Percentiles rank a stretch among this genome's conserved stretches.
Conservation (phyloP, 495 filamentous ascomycete species). For the Penicillium fimorum region DNA sequence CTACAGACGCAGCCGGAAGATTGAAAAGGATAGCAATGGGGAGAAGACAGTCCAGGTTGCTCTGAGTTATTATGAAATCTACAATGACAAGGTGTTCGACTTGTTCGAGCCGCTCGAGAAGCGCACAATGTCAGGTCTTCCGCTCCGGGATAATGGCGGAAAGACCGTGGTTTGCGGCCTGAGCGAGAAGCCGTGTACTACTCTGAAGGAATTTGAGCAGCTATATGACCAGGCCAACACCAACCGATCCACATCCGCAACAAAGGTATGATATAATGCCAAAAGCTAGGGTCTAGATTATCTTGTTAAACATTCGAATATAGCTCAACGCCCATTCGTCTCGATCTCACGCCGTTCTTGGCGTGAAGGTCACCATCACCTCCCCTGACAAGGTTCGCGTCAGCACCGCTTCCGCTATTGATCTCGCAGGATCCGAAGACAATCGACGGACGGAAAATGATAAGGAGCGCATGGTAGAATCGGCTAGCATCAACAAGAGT, state of each 20-base stretch:
- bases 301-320: background rate
- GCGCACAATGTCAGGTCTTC: slow-evolving; percentile 78
- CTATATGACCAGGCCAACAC: slow-evolving; percentile 93
- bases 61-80: slow-evolving; percentile 97
- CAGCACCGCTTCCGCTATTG: slow-evolving; percentile 90
- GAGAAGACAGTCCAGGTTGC: slow-evolving; percentile 71
- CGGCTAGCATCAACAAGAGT: slow-evolving; percentile 98
- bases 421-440: slow-evolving; percentile 94
- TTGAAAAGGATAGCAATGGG: slow-evolving; percentile 78
- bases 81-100: slow-evolving; percentile 95
- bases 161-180: slow-evolving; percentile 93
- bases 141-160: slow-evolving; percentile 80
- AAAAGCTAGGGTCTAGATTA: no score
- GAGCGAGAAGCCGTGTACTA: slow-evolving; percentile 79
- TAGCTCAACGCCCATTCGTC: slow-evolving; percentile 91
- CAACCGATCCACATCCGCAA: slow-evolving; percentile 87
- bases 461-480: slow-evolving; percentile 89
- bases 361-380: slow-evolving; percentile 79
- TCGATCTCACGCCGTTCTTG: slow-evolving; percentile 88
- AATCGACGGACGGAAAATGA: slow-evolving; percentile 93
- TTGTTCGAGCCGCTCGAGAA: slow-evolving; percentile 90
- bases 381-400: slow-evolving; percentile 68
- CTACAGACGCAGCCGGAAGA: slow-evolving; percentile 80
- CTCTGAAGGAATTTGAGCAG: slow-evolving; percentile 87
- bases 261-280: slow-evolving; percentile 56